A percentile compares a stretch with the other conserved stretches of the same genome.
Conservation (phyloP, 305 asterid species). For the Petunia hybrid region DNA sequence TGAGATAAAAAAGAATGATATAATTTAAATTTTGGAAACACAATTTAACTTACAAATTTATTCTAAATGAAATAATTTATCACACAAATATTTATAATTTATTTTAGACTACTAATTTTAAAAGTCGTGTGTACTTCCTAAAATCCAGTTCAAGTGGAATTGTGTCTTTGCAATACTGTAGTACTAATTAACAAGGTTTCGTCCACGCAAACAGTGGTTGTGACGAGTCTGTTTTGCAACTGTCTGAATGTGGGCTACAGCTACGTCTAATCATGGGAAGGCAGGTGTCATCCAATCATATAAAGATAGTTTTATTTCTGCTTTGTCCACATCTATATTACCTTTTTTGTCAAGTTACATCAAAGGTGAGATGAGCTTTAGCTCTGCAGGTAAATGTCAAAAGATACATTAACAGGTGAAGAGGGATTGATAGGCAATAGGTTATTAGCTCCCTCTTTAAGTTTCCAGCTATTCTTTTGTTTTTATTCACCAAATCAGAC, state of each 20-base stretch:
- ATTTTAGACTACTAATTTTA: too few species aligned
- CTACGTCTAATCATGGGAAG: slow-evolving; percentile 34
- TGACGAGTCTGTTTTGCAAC: slow-evolving; percentile 36
- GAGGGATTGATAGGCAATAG: neutral
- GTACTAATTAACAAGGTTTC: slow-evolving; percentile 29
- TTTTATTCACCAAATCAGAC: neutral
- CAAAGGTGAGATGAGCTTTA: slow-evolving; percentile 26
- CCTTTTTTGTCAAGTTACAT: slow-evolving; percentile 34
- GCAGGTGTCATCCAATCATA: slow-evolving; percentile 41
- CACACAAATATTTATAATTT: too few species aligned
- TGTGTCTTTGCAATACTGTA: too few species aligned
- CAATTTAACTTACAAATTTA: too few species aligned
- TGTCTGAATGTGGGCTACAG: slow-evolving; percentile 30
- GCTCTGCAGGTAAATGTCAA: slow-evolving; percentile 9
- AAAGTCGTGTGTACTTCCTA: too few species aligned
- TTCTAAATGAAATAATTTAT: too few species aligned
- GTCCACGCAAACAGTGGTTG: slow-evolving; percentile 46
- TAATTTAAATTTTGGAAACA: too few species aligned
- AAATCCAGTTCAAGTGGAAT: too few species aligned
- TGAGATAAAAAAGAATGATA: too few species aligned
- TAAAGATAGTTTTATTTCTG: neutral
- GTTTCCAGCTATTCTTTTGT: neutral
- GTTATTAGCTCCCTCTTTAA: neutral
- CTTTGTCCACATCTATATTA: slow-evolving; percentile 30
- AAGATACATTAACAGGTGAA: neutral